Evolutionary conservation across 2,329 filamentous ascomycete species (phyloP).

Genomic region (Exophiala spinifera): DNA sequence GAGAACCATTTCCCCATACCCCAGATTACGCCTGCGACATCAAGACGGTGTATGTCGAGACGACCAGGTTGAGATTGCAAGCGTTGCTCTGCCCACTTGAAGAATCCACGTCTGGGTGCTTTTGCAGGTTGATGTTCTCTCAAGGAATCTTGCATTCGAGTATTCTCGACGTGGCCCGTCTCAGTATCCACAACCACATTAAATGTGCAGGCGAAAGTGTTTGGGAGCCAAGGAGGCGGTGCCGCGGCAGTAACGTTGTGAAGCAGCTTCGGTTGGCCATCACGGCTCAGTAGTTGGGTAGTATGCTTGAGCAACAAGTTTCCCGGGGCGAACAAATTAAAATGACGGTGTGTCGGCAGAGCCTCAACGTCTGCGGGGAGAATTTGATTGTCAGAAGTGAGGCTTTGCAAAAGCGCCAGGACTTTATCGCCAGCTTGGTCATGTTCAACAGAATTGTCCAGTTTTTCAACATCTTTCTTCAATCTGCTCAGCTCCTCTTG

Average conservation of each 20-base stretch:
- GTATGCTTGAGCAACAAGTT: conserved; percentile 19
- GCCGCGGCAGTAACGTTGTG: conserved; percentile 20
- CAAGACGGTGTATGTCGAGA: conserved; percentile 14
- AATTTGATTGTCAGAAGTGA: neutral
- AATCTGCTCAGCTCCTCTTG: conserved; percentile 7
- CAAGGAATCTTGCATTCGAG: conserved; percentile 8
- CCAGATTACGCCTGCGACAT: conserved; percentile 26
- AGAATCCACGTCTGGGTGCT: conserved; percentile 11
- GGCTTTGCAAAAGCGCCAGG: conserved; percentile 2
- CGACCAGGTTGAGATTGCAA: conserved; percentile 13
- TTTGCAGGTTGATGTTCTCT: neutral
- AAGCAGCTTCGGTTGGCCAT: conserved; percentile 15
- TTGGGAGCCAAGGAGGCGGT: conserved; percentile 25
- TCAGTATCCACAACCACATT: conserved; percentile 21
- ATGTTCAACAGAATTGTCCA: conserved; percentile 13
- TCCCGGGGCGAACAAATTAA: conserved; percentile 28
- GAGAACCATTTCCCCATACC: conserved; percentile 27
- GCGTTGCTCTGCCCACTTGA: conserved; percentile 22
- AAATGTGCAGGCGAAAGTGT: conserved; percentile 17
- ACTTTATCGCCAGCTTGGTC: conserved; percentile 8
- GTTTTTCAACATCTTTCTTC: conserved; percentile 3
- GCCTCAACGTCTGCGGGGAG: neutral
- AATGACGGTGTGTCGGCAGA: conserved; percentile 1
- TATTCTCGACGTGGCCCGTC: conserved; percentile 12
- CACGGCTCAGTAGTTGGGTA: conserved; percentile 10